These are phyloP conservation scores for Phascolomyces articulosus DNA, from an alignment of 371 early-diverging fungal genomes.

Conservation along the genomic window DNA sequence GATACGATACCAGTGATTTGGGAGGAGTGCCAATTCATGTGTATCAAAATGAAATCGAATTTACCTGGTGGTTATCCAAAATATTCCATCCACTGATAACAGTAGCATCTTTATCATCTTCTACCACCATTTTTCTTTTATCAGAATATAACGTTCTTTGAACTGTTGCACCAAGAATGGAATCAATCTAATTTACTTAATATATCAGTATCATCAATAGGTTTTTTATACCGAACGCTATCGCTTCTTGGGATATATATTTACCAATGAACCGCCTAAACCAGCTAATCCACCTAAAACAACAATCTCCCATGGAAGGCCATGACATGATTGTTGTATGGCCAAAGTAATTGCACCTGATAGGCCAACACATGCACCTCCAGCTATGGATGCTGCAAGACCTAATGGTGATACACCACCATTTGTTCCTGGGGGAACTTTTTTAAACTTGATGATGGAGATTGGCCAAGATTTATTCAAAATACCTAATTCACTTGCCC, in stretches of 20 bases:
- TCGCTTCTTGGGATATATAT: slow-evolving; percentile 11
- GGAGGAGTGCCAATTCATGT: too few relatives aligned
- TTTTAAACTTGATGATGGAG: slow-evolving; percentile 70
- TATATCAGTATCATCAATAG: neutral
- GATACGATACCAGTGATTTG: too few relatives aligned
- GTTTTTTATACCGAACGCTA: neutral
- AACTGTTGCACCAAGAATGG: slow-evolving; percentile 84
- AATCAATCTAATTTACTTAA: slow-evolving; percentile 63
- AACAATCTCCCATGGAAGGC: slow-evolving; percentile 38
- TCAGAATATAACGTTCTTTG: slow-evolving; percentile 72
- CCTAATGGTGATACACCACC: slow-evolving; percentile 79
- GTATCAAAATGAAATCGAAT: too few relatives aligned
- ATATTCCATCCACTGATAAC: slow-evolving; percentile 67
- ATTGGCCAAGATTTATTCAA: slow-evolving; percentile 73
- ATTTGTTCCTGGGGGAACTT: slow-evolving; percentile 90
- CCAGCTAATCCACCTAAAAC: slow-evolving; percentile 65
- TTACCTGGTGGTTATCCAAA: slow-evolving; percentile 82
- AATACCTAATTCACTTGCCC: slow-evolving; percentile 89
- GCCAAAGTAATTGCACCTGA: slow-evolving; percentile 57
- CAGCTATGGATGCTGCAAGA: slow-evolving; percentile 67
- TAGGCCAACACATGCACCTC: slow-evolving; percentile 77
- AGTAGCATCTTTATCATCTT: slow-evolving; percentile 44
- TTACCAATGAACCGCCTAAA: slow-evolving; percentile 70
- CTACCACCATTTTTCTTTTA: slow-evolving; percentile 57
- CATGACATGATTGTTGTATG: slow-evolving; percentile 48